Evolutionary conservation across 495 filamentous ascomycete species (phyloP), one percentile per base, ranked within the genome.

Genomic region (Xylaria longipes): DNA sequence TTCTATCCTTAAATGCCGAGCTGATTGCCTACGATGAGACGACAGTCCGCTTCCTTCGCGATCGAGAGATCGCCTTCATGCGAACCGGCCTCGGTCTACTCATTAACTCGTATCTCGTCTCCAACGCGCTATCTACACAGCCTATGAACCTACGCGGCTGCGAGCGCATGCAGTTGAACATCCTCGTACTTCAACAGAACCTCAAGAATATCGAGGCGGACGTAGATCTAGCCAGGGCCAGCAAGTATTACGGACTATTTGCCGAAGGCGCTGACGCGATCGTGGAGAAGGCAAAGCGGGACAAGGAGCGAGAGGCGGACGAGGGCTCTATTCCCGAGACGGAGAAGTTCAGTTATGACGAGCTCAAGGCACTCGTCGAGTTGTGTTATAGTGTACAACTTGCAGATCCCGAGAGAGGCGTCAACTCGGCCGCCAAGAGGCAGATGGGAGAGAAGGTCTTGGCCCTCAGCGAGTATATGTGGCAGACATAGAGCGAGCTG

Each of bases 141-240:
- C 87, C 86, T 2, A 90, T 97, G 87, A 95, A 97, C 72, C 81
- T 82, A 43, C 86, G 90, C 68, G 96, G 97, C 20, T 93, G 90
- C 72, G 86, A 89, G 27, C 87, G 94, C 8, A 92, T 98, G 85
- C 91, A 93, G 75, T 87, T 98, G 37, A 97, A 98, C 76, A 93
- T 98, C 57, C 85, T 97, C 11, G 96, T 99, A 58, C 83, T 99
- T 37, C 95, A 97, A 77, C 97, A 98, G 74, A 97, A 97, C 73
- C 87, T 99, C 65, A 97, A 95, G 81, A 96, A 96, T 66, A 91
- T 99, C 70, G 94, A 93, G 78, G 83, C 88, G n/a, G 84, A 89
- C 4, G 90, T 91, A 5, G 86, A 88, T 43, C 87, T 98, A 45
- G 85, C 86, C 0, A 85, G 91, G 52, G 92, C 92, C 12, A 88